Base-by-base conservation (phyloP, 2,329 filamentous ascomycete species). In the Exophiala oligosperma region DNA sequence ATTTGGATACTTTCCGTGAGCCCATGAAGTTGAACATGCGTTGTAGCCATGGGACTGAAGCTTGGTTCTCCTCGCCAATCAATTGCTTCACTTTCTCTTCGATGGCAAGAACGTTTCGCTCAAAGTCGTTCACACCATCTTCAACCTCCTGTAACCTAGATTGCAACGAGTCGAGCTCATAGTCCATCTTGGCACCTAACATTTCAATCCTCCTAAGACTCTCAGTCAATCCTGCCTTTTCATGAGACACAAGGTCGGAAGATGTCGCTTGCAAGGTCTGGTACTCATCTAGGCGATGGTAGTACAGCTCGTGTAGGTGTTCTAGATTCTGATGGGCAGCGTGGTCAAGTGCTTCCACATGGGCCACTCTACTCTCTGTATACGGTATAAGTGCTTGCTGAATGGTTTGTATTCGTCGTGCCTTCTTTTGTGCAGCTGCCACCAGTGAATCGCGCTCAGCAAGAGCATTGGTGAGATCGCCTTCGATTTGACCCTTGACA, bases 111-210 rank as follows among this genome's bases (percentile, higher is more conserved):
- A 94, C 89, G 71, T 92, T 89, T 49, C 84, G 81, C 72, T 92
- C 90, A 72, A 96, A 95, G 61, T 92, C 88, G 9, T 76, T 77
- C 0, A 96, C 85, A 1, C 89, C 90, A 61, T 91, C 89, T 69
- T 96, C 92, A 7, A 96, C 89, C 69, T 97, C 93, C 67, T 90
- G 83, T 8, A 96, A 88, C 67, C 91, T 91, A 49, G 87, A 85
- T 49, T 86, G 81, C n/a, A 97, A 77, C 14, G 86, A 85, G 59
- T 88, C 84, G 61, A 97, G 87, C 77, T 97, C 93, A 73, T 97
- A 97, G 68, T 97, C 92, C 55, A 97, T 79, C 73, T 92, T 92
- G 21, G 91, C 91, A 2, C 88, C 85, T 40, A 95, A 78, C 23
- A 88, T 83, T 71, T 96, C 92, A 12, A 97, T 80, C 63, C 94